phyloP scores from a whole-genome alignment of 2,329 filamentous ascomycete species.

The Cladosporium sp. region DNA sequence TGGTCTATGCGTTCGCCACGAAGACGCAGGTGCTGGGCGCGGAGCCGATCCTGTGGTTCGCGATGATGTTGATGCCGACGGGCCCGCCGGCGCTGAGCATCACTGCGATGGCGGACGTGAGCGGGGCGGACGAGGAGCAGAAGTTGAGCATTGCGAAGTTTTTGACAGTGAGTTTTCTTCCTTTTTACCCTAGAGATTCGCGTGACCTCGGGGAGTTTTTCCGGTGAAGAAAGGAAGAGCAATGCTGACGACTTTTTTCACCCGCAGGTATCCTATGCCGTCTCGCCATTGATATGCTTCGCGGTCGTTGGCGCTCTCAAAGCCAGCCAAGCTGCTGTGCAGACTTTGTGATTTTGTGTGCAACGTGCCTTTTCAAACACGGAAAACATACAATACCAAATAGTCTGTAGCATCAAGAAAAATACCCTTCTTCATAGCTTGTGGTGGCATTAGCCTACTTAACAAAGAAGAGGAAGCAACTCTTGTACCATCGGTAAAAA shows the following conservation, averaged over 20 bases:
- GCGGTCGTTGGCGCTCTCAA: conserved; percentile 46
- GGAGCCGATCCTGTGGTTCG: conserved; percentile 68
- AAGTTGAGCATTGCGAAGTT: conserved; percentile 58
- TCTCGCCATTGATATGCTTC: conserved; percentile 47
- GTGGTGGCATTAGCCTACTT: too few species aligned
- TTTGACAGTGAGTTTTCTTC: conserved; percentile 42
- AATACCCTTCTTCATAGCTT: too few species aligned
- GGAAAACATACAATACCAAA: too few species aligned
- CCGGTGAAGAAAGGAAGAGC: too few species aligned
- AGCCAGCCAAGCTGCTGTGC: conserved; percentile 39
- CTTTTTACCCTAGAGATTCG: background rate
- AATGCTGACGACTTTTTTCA: background rate
- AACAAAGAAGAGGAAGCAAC: too few species aligned
- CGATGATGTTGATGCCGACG: conserved; percentile 60
- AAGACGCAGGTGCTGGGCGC: conserved; percentile 52
- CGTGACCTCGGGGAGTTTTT: too few species aligned
- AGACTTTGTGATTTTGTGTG: background rate
- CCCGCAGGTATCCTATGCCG: conserved; percentile 42
- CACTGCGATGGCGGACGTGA: conserved; percentile 53
- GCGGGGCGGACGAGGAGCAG: conserved; percentile 46
- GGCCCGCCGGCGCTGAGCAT: conserved; percentile 58
- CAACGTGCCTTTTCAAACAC: too few species aligned
- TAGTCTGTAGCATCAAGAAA: too few species aligned
- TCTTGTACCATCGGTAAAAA: too few species aligned
- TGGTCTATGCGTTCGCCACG: conserved; percentile 57